A percentile compares a stretch with the other conserved stretches of the same genome.
These are phyloP conservation scores for Umbelopsis sp. DNA, from an alignment of 192 early-diverging fungal genomes.

Conservation along the genomic window DNA sequence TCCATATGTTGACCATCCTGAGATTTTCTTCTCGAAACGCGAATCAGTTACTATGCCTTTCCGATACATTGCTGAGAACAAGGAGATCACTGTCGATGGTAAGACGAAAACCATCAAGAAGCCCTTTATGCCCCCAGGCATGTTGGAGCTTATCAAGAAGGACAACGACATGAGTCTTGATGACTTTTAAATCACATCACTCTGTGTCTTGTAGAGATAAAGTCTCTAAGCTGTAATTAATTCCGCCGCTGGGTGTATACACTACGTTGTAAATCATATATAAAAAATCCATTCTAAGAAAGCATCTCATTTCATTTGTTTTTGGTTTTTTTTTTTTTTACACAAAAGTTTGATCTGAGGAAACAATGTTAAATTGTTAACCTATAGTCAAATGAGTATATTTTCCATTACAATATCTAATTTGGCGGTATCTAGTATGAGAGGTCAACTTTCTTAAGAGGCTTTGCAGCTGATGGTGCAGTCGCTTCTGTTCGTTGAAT, in stretches of 20 bases:
- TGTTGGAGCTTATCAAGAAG: constrained; percentile 72
- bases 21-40: constrained; percentile 65
- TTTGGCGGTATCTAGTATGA: constrained; percentile 15
- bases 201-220: neutral
- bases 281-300: neutral
- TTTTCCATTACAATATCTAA: neutral
- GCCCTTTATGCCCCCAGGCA: constrained; percentile 71
- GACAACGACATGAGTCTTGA: constrained; percentile 67
- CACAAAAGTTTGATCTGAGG: too few relatives aligned
- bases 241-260: neutral
- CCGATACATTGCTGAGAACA: constrained; percentile 64
- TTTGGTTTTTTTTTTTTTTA: too few relatives aligned
- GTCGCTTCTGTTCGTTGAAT: constrained; percentile 30
- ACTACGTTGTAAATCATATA: neutral
- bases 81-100: constrained; percentile 35
- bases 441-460: constrained; percentile 1
- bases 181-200: neutral
- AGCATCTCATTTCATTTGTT: too few relatives aligned
- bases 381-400: too few relatives aligned
- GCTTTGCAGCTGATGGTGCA: neutral
- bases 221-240: constrained; percentile 19
- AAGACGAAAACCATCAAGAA: constrained; percentile 50
- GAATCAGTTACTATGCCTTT: constrained; percentile 83
- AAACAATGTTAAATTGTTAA: too few relatives aligned
- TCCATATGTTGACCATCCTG: constrained; percentile 73